Percentiles rank a stretch among this genome's conserved stretches.
phyloP scores from a whole-genome alignment of 2,329 filamentous ascomycete species.

The Corniculantispora saksenae region DNA sequence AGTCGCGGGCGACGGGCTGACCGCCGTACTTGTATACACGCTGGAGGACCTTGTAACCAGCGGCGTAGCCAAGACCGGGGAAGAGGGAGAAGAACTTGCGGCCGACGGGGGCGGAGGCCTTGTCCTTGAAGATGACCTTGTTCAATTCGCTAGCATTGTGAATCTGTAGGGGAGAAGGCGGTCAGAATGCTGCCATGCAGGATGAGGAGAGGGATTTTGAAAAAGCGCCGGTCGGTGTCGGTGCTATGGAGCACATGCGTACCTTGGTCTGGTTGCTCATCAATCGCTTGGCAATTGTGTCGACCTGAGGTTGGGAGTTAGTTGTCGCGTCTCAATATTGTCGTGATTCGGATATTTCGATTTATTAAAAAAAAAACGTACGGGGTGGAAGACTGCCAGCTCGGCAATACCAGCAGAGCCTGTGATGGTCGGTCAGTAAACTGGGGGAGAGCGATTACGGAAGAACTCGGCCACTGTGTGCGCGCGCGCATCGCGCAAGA shows the following conservation, averaged over 20 bases:
- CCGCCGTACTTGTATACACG: constrained; percentile 98
- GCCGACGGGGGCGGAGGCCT: constrained; percentile 67
- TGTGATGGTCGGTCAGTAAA: constrained; percentile 38
- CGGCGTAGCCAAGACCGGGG: constrained; percentile 94
- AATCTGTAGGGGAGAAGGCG: constrained; percentile 30
- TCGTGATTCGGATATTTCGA: background rate
- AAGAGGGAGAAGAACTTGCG: constrained; percentile 94
- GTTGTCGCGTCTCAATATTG: constrained; percentile 9
- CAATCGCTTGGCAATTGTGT: constrained; percentile 96
- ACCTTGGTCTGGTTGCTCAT: constrained; percentile 88
- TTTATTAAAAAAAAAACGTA: constrained; percentile 44
- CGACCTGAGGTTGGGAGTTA: constrained; percentile 60
- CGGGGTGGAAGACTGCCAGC: constrained; percentile 88
- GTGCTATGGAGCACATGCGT: constrained; percentile 53
- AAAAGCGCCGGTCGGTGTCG: background rate
- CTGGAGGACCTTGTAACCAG: constrained; percentile 96
- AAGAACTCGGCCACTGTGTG: constrained; percentile 14
- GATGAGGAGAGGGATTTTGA: background rate
- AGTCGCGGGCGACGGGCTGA: constrained; percentile 93
- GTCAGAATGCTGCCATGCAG: constrained; percentile 21
- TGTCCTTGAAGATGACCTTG: constrained; percentile 90
- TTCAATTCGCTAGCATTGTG: constrained; percentile 65
- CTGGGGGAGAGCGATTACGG: constrained; percentile 2
- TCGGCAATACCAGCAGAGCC: constrained; percentile 92
- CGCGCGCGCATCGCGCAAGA: background rate